A percentile compares a stretch with the other conserved stretches of the same genome.
Evolutionary conservation across 176 grass and related monocot genomes (phyloP).

Genomic region (Carex parvula): DNA sequence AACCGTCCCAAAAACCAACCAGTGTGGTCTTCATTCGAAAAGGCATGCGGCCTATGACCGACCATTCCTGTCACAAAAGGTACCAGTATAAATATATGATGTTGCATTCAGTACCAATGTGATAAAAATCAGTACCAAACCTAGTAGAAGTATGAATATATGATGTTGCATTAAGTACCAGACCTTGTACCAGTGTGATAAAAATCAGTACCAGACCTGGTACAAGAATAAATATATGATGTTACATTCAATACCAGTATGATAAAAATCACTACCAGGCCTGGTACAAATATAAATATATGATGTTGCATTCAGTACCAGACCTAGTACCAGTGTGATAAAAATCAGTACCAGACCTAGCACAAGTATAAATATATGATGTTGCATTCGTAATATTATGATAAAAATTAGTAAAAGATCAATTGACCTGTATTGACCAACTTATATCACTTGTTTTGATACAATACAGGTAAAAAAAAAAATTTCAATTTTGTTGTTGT

Average conservation of each 20-base stretch:
- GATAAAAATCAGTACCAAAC: too few relatives aligned
- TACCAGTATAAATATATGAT: not conserved
- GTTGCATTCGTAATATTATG: not conserved
- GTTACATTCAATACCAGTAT: too few relatives aligned
- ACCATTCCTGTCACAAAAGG: slow-evolving; percentile 50
- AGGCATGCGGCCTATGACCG: slow-evolving; percentile 70
- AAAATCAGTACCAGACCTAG: too few relatives aligned
- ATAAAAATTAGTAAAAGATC: not conserved
- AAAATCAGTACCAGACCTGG: too few relatives aligned
- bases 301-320: not conserved
- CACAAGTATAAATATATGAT: not conserved
- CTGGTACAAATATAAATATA: not conserved
- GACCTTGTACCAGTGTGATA: too few relatives aligned
- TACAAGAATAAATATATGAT: too few relatives aligned
- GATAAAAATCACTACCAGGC: too few relatives aligned
- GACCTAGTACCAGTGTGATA: not conserved
- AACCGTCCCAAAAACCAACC: slow-evolving; percentile 66
- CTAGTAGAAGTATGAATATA: too few relatives aligned
- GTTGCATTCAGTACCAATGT: too few relatives aligned
- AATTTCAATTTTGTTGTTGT: not conserved
- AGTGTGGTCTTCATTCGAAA: slow-evolving; percentile 78
- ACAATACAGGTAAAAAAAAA: too few relatives aligned
- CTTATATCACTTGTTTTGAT: not conserved
- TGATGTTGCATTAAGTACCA: too few relatives aligned
- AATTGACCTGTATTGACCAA: not conserved